These are phyloP conservation scores for Picea mariana DNA, from an alignment of 83 land plant species.

Conservation along the genomic window DNA sequence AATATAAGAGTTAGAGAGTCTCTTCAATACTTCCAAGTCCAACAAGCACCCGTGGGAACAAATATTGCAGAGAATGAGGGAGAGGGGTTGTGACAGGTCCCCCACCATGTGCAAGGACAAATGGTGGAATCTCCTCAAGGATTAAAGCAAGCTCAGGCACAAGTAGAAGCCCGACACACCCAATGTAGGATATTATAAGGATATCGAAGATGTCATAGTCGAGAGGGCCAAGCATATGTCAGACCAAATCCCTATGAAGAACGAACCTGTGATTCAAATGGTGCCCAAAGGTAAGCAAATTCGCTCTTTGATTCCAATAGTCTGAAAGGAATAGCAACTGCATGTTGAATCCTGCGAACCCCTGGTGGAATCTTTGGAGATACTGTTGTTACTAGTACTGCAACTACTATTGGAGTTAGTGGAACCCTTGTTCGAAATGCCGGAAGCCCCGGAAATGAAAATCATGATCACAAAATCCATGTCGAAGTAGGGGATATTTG, in stretches of 20 bases:
- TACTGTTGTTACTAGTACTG: too few species aligned
- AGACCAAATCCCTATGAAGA: not conserved
- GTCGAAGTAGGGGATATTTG: too few species aligned
- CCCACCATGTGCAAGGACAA: conserved; percentile 62
- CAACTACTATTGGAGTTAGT: too few species aligned
- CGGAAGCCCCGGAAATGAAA: too few species aligned
- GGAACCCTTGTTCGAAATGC: too few species aligned
- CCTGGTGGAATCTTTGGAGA: too few species aligned
- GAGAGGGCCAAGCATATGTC: conserved; percentile 34
- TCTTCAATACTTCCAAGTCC: conserved; percentile 51
- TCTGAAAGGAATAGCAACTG: too few species aligned
- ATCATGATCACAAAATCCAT: too few species aligned
- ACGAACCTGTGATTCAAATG: conserved; percentile 4
- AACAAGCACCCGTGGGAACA: conserved; percentile 60
- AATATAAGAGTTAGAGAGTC: conserved; percentile 37
- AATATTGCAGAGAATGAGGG: conserved; percentile 40
- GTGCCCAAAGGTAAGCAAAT: conserved; percentile 14
- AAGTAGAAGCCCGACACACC: conserved; percentile 20
- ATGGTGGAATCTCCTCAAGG: conserved; percentile 55
- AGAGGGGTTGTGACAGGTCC: conserved; percentile 47
- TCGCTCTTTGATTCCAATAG: too few species aligned
- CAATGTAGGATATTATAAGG: conserved; percentile 40
- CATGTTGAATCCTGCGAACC: too few species aligned
- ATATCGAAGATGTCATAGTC: conserved; percentile 26
- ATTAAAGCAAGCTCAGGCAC: conserved; percentile 41